Evolutionary conservation across 1,139 yeast species (phyloP).

Genomic region (Protomyces macrosporus): DNA sequence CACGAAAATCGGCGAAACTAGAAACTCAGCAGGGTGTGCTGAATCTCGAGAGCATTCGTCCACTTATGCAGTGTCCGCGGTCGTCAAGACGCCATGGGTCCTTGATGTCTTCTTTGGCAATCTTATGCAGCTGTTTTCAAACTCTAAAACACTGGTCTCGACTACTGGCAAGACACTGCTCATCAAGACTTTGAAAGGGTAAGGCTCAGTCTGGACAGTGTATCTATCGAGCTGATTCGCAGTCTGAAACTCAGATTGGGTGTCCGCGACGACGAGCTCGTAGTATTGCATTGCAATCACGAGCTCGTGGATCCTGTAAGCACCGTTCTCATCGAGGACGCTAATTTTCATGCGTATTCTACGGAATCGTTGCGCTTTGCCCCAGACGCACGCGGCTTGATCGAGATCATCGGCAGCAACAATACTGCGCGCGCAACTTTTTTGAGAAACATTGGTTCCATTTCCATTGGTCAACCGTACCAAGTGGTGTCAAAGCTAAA

Average conservation of each 20-base stretch:
- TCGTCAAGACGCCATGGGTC: background rate
- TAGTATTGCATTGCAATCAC: background rate
- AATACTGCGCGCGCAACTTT: background rate
- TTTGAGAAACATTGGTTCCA: too few species aligned
- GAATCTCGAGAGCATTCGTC: background rate
- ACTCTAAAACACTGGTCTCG: background rate
- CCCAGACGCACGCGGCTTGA: background rate
- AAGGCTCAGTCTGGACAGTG: background rate
- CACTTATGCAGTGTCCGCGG: background rate
- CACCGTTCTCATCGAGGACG: background rate
- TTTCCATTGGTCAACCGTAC: too few species aligned
- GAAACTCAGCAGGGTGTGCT: background rate
- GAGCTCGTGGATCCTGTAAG: background rate
- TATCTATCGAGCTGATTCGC: background rate
- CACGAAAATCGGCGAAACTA: background rate
- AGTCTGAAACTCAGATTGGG: conserved; percentile 16
- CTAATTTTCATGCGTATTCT: background rate
- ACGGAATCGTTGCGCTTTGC: conserved; percentile 1
- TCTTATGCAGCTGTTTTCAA: background rate
- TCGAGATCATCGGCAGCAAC: background rate
- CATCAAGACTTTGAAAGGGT: conserved; percentile 17
- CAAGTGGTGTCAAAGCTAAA: background rate
- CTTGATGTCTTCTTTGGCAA: conserved; percentile 14
- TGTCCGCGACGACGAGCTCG: background rate
- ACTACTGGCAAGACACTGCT: conserved; percentile 11